A percentile compares a stretch with the other conserved stretches of the same genome.
These are phyloP conservation scores for Stenogyne calaminthoides DNA, from an alignment of 305 asterid genomes.

Conservation along the genomic window DNA sequence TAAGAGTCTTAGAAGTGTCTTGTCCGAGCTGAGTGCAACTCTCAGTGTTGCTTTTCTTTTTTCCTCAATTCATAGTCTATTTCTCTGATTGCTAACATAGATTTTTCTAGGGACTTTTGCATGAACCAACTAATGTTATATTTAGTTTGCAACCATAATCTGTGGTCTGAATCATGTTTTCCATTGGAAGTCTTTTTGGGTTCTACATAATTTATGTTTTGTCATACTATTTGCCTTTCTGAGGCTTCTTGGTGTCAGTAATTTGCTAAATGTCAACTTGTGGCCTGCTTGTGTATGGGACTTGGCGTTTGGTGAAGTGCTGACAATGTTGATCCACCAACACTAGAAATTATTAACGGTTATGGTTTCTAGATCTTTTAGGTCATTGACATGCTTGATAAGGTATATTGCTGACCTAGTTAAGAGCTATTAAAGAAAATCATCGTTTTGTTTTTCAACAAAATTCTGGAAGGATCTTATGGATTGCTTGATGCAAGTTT, in stretches of 20 bases:
- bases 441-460: background rate
- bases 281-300: slow-evolving; percentile 7
- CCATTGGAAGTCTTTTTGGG: slow-evolving; percentile 6
- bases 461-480: slow-evolving; percentile 10
- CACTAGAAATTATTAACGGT: background rate
- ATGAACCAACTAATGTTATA: background rate
- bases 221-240: background rate
- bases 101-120: slow-evolving; percentile 22
- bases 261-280: slow-evolving; percentile 15
- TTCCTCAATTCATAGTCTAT: background rate
- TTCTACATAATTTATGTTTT: background rate
- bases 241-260: background rate
- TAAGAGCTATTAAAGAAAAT: slow-evolving; percentile 1
- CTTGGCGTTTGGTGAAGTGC: background rate
- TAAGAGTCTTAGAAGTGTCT: slow-evolving; percentile 18
- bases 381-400: slow-evolving; percentile 13
- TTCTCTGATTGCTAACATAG: slow-evolving; percentile 24
- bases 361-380: background rate
- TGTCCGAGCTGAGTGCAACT: slow-evolving; percentile 14
- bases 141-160: background rate
- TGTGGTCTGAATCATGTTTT: slow-evolving; percentile 13
- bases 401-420: background rate
- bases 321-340: background rate
- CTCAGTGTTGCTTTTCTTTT: background rate
- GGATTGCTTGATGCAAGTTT: slow-evolving; percentile 19